These are phyloP conservation scores for Saturnispora mendoncae DNA, from an alignment of 805 yeast genomes.

Conservation along the genomic window DNA sequence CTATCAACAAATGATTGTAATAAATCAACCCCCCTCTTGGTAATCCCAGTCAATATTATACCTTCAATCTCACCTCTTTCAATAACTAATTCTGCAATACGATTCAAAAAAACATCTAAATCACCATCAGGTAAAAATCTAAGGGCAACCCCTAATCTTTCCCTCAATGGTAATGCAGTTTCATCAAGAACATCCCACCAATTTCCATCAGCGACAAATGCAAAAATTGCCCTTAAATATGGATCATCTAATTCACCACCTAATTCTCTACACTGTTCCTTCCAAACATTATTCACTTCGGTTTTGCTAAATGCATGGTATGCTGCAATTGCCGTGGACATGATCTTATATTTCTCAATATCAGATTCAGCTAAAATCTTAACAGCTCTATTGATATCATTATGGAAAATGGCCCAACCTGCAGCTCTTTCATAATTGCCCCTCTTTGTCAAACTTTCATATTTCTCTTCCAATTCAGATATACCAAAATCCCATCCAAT, in stretches of 20 bases:
- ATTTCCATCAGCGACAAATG: conserved; percentile 85
- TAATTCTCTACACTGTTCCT: conserved; percentile 81
- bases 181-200: conserved; percentile 97
- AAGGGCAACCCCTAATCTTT: conserved; percentile 83
- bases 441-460: conserved; percentile 42
- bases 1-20: conserved; percentile 82
- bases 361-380: conserved; percentile 68
- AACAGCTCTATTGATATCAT: conserved; percentile 74
- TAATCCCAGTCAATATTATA: conserved; percentile 81
- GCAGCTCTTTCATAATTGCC: conserved; percentile 85
- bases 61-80: conserved; percentile 85
- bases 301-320: conserved; percentile 59
- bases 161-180: conserved; percentile 77
- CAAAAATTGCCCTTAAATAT: conserved; percentile 83
- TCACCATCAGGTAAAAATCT: conserved; percentile 77
- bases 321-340: conserved; percentile 93
- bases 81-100: conserved; percentile 64
- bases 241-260: conserved; percentile 87
- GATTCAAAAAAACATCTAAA: conserved; percentile 58
- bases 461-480: conserved; percentile 63
- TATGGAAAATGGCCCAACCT: conserved; percentile 95
- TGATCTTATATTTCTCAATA: conserved; percentile 59
- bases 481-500: conserved; percentile 87
- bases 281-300: conserved; percentile 70
- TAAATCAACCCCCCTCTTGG: conserved; percentile 72